A percentile compares a stretch with the other conserved stretches of the same genome.
These are phyloP conservation scores for Apophysomyces ossiformis DNA, from an alignment of 371 early-diverging fungal genomes.

Conservation along the genomic window DNA sequence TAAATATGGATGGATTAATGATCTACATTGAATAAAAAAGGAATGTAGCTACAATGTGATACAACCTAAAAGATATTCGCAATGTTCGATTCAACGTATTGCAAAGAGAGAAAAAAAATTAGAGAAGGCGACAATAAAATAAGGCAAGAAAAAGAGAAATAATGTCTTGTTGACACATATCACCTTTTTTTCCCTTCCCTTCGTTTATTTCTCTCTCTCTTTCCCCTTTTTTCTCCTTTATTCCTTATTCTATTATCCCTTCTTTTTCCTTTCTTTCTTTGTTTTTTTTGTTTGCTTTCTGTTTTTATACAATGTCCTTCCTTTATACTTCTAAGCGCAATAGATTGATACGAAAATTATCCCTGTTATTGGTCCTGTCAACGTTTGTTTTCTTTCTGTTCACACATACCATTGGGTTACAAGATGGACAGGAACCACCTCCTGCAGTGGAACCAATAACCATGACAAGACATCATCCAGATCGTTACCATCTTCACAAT, in stretches of 20 bases:
- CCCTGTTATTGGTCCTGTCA: conserved; percentile 11
- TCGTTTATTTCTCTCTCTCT: conserved; percentile 8
- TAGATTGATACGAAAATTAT: conserved; percentile 15
- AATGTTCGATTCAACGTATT: conserved; percentile 3
- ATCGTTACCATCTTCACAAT: conserved; percentile 7
- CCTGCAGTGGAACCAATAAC: neutral
- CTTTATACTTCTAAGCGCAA: conserved; percentile 26
- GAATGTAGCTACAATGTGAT: conserved; percentile 23
- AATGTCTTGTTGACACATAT: conserved; percentile 7
- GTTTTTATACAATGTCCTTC: conserved; percentile 15
- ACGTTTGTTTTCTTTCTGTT: conserved; percentile 12
- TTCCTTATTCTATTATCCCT: neutral
- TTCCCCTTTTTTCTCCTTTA: conserved; percentile 2
- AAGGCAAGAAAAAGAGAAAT: neutral
- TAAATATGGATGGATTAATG: conserved; percentile 23
- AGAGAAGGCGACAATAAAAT: no score
- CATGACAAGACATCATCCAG: neutral
- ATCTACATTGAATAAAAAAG: conserved; percentile 27
- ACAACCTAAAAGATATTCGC: conserved; percentile 12
- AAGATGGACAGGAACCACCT: neutral
- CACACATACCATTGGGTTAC: neutral
- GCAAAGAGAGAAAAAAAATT: neutral
- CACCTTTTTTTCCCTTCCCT: conserved; percentile 6
- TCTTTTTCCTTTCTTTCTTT: no score
- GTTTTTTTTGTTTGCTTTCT: no score